Conservation (phyloP, 2,329 filamentous ascomycete species). For the Chaetomium olivaceum region DNA sequence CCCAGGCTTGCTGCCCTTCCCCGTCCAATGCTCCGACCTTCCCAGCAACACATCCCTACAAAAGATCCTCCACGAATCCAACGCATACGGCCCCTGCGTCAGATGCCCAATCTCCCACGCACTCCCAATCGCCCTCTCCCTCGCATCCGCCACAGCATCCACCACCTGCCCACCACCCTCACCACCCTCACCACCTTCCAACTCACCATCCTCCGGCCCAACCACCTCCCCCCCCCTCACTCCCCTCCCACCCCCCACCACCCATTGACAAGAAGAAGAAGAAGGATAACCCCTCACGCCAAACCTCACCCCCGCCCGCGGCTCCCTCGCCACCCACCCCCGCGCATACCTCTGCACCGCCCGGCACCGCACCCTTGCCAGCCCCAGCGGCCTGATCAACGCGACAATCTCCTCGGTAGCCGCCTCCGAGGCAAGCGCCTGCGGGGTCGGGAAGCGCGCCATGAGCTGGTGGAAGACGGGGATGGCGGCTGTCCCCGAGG, state of each 20-base stretch:
- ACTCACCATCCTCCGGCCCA: conserved; percentile 27
- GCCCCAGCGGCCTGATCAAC: conserved; percentile 69
- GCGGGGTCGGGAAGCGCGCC: conserved; percentile 65
- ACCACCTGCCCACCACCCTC: background rate
- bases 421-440: conserved; percentile 61
- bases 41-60: conserved; percentile 77
- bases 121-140: conserved; percentile 35
- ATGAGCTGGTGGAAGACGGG: conserved; percentile 73
- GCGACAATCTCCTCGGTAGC: conserved; percentile 52
- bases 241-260: conserved; percentile 35
- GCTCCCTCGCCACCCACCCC: conserved; percentile 66
- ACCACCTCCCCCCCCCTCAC: conserved; percentile 36
- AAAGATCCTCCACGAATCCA: conserved; percentile 93
- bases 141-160: conserved; percentile 29
- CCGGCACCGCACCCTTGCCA: conserved; percentile 66
- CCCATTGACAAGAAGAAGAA: too few species aligned
- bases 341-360: conserved; percentile 71
- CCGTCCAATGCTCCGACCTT: conserved; percentile 65
- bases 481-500: conserved; percentile 70
- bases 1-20: conserved; percentile 49
- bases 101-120: conserved; percentile 86
- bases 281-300: conserved; percentile 50
- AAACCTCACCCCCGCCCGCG: conserved; percentile 57
- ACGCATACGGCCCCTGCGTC: conserved; percentile 77
- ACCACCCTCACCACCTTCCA: too few species aligned